These are phyloP conservation scores for Blastomyces silverae DNA, from an alignment of 2,329 filamentous ascomycete species.

Conservation along the genomic window DNA sequence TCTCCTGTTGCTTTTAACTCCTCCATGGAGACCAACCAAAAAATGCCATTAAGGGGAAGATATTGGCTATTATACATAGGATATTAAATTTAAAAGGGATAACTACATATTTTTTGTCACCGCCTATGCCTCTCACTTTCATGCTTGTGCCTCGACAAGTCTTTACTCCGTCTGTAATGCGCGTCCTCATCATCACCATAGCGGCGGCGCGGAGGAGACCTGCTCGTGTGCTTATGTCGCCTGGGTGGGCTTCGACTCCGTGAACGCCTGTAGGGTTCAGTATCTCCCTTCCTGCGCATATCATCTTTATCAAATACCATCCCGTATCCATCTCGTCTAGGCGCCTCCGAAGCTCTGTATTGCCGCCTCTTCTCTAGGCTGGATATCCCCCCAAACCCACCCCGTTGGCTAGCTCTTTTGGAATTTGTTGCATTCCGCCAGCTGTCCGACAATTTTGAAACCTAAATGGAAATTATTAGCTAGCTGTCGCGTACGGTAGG, in stretches of 20 bases:
- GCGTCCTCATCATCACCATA: conserved; percentile 30
- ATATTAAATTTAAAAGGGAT: not conserved
- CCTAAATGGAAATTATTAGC: conserved; percentile 32
- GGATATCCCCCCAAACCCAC: conserved; percentile 85
- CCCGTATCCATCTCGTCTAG: conserved; percentile 52
- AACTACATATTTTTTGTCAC: conserved; percentile 12
- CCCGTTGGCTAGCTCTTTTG: conserved; percentile 61
- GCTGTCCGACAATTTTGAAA: conserved; percentile 73
- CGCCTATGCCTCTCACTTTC: conserved; percentile 21
- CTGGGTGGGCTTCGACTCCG: conserved; percentile 40
- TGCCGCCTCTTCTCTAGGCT: conserved; percentile 85
- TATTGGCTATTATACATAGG: not conserved
- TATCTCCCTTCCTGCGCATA: conserved; percentile 45
- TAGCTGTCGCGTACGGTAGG: conserved; percentile 13
- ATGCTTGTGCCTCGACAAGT: conserved; percentile 26
- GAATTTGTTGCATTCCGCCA: conserved; percentile 82
- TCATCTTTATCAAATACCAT: conserved; percentile 78
- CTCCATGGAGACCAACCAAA: not conserved
- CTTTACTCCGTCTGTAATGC: conserved; percentile 17
- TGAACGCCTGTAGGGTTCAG: conserved; percentile 17
- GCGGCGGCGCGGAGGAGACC: conserved; percentile 25
- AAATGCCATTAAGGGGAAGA: not conserved
- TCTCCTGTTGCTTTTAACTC: not conserved
- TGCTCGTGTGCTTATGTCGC: conserved; percentile 29
- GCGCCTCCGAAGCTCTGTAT: conserved; percentile 63